Percentiles rank a stretch among this genome's conserved stretches.
Conservation (phyloP, 768 basidiomycete species). For the Lactarius deliciosus region DNA sequence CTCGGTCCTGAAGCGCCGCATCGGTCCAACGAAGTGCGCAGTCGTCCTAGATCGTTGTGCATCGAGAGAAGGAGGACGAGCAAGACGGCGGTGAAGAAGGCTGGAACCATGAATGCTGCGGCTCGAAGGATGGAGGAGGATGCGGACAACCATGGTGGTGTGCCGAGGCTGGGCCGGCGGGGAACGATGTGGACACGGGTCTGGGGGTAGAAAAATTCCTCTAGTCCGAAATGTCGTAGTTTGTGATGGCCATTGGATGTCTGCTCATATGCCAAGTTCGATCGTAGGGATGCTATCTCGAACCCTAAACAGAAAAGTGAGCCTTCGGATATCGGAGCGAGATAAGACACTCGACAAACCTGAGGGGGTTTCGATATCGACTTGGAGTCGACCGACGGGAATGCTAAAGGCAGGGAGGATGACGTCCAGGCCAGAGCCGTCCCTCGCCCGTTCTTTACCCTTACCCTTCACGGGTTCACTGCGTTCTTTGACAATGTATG, state of each 20-base stretch:
- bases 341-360: slow-evolving; percentile 43
- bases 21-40: slow-evolving; percentile 35
- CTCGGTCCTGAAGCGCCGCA: slow-evolving; percentile 30
- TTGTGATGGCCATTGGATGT: slow-evolving; percentile 41
- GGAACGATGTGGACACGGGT: slow-evolving; percentile 36
- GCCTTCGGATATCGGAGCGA: neutral
- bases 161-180: slow-evolving; percentile 1
- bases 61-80: slow-evolving; percentile 34
- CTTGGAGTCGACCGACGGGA: slow-evolving; percentile 66
- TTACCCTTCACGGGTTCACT: slow-evolving; percentile 34
- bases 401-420: slow-evolving; percentile 71
- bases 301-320: slow-evolving; percentile 37
- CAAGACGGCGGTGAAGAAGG: slow-evolving; percentile 35
- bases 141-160: slow-evolving; percentile 5
- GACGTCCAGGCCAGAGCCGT: slow-evolving; percentile 41
- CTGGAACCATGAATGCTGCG: slow-evolving; percentile 31
- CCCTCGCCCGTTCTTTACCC: slow-evolving; percentile 37
- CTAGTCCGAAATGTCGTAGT: slow-evolving; percentile 55
- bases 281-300: slow-evolving; percentile 45
- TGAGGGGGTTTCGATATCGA: slow-evolving; percentile 50
- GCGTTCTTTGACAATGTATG: slow-evolving; percentile 58
- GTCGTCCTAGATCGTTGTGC: slow-evolving; percentile 34
- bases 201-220: slow-evolving; percentile 58
- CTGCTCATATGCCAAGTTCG: slow-evolving; percentile 59
- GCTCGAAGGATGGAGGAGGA: slow-evolving; percentile 20